Conservation (phyloP, 345 rosid genomes). For the Pelargonium nanum region DNA sequence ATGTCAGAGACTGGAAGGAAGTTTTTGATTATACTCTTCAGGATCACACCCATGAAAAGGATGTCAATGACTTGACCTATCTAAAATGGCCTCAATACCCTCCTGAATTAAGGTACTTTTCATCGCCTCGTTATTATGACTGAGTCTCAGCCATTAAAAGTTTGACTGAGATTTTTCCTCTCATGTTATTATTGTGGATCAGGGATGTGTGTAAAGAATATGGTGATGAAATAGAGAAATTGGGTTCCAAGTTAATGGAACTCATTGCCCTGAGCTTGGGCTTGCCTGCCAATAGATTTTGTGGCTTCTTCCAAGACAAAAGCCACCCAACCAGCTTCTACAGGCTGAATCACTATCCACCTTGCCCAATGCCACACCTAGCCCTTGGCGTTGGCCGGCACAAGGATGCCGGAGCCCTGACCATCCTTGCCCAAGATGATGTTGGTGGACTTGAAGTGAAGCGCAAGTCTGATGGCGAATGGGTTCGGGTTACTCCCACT, state of each 20-base stretch:
- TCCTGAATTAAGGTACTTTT: conserved; percentile 13
- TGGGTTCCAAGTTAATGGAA: conserved; percentile 15
- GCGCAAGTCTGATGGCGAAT: conserved; percentile 28
- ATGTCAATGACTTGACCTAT: conserved; percentile 12
- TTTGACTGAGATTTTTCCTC: no score
- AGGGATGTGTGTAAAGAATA: conserved; percentile 24
- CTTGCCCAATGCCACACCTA: conserved; percentile 26
- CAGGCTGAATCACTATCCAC: conserved; percentile 28
- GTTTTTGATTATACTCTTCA: conserved; percentile 24
- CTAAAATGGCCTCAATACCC: conserved; percentile 21
- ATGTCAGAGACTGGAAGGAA: conserved; percentile 50
- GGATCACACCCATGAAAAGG: conserved; percentile 13
- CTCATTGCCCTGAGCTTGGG: conserved; percentile 28
- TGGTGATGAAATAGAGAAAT: conserved; percentile 16
- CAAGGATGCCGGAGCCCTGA: conserved; percentile 21
- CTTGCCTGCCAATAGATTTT: conserved; percentile 15
- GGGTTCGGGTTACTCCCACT: conserved; percentile 24
- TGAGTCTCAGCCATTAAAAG: no score
- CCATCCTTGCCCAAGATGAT: conserved; percentile 26
- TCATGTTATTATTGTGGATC: no score
- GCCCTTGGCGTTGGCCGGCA: conserved; percentile 27
- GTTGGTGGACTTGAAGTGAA: conserved; percentile 30
- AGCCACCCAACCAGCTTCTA: conserved; percentile 14
- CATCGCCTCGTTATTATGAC: no score
- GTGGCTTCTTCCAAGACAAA: conserved; percentile 21